Percentiles rank a stretch among this genome's conserved stretches.
These are phyloP conservation scores for Neurospora sp. DNA, from an alignment of 495 filamentous ascomycete species.

Conservation along the genomic window DNA sequence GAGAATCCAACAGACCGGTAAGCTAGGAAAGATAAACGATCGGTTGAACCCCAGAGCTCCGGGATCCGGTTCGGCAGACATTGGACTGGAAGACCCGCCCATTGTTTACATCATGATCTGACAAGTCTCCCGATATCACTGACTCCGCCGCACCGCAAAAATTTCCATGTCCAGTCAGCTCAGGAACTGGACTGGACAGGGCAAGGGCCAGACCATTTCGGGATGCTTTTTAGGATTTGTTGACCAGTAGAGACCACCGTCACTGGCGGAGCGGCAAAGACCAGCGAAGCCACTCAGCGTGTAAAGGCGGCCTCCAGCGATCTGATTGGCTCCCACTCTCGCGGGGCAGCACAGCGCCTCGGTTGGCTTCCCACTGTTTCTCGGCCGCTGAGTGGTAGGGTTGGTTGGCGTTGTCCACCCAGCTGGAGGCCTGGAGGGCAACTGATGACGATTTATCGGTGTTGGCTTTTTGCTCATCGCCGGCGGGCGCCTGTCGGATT, in stretches of 20 bases:
- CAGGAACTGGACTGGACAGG: background rate
- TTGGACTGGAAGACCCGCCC: too few species aligned
- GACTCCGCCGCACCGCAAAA: background rate
- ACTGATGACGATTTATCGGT: background rate
- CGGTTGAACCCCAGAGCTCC: background rate
- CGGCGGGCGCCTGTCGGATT: background rate
- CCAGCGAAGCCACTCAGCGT: slow-evolving; percentile 6
- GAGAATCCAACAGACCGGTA: background rate
- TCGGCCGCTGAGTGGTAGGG: background rate
- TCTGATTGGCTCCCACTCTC: slow-evolving; percentile 6
- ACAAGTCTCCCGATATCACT: background rate
- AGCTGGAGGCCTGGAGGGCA: background rate
- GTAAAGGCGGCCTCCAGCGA: slow-evolving; percentile 6
- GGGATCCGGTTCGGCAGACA: background rate
- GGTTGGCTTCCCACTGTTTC: background rate
- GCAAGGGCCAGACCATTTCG: background rate
- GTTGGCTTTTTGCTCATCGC: background rate
- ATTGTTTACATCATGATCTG: background rate
- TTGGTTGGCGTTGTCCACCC: background rate
- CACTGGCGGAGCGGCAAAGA: slow-evolving; percentile 1
- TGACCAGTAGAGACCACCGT: background rate
- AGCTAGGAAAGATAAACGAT: background rate
- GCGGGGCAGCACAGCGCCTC: slow-evolving; percentile 9
- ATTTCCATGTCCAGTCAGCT: background rate
- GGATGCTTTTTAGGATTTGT: background rate